Base-by-base conservation (phyloP, 139 green algal species). In the Micractinium conductrix region DNA sequence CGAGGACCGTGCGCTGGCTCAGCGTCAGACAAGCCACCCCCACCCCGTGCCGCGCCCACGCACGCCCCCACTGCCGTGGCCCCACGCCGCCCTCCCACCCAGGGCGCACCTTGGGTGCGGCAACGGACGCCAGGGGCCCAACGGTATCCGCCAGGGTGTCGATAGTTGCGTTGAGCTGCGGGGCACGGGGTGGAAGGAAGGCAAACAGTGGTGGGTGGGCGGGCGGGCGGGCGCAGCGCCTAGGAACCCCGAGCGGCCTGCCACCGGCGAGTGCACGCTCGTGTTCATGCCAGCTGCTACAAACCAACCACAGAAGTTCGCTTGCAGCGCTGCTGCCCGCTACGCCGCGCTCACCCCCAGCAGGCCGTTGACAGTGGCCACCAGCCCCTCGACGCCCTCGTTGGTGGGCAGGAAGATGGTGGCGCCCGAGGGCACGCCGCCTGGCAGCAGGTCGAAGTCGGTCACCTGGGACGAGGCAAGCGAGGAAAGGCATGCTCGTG, bases 391-490 rank as follows among this genome's bases (percentile, higher is more conserved):
- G 24, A 82, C 76, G 35, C 33, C 76, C 0, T 53, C 40, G 76
- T 82, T 73, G 76, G 30, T 71, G 58, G 76, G 76, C 55, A 72
- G 38, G 76, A 82, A 82, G 55, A 82, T 58, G 38, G 76, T 82
- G 38, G 37, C 38, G 55, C 40, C 55, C 0, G 28, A 50, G 26
- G 74, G 74, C 21, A 81, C 37, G 19, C 48, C 53, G 33, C 44
- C 14, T 44, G 74, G 53, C 48, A 81, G 74, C 48, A 81, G 74
- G 17, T 50, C 28, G 22, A 81, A 70, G 74, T 35, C 74, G 69
- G 50, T 19, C 4, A 9, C 28, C 6, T 2, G 62, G 33, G 17
- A 37, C 37, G 48, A 30, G 53, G 53, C 8, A 22, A 28, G 7
- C 19, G 26, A 40, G 14, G 30, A 26, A 0, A 9, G 42, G 43